Evolutionary conservation across 257 asterid species (phyloP).

Genomic region (Anisodus tanguticus): DNA sequence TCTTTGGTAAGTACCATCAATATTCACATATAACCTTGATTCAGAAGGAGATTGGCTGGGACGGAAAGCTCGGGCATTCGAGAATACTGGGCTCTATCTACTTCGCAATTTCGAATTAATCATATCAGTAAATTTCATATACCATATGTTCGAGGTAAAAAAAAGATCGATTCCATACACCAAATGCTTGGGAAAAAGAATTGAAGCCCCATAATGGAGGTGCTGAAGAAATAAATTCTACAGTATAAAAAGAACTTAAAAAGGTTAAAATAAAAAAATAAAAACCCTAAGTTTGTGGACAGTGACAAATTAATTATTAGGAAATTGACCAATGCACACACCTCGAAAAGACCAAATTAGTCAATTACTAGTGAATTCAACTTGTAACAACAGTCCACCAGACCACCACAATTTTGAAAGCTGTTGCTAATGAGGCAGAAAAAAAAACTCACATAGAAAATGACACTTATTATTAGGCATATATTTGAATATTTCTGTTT

Average conservation of each 20-base stretch:
- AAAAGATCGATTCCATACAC: not conserved
- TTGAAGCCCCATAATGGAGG: not conserved
- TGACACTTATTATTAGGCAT: not conserved
- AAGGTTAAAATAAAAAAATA: too few species aligned
- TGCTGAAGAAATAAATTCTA: too few species aligned
- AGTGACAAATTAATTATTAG: not conserved
- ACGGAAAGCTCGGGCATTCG: too few species aligned
- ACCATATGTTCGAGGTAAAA: not conserved
- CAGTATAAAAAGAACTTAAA: too few species aligned
- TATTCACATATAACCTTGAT: not conserved
- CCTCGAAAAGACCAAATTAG: not conserved
- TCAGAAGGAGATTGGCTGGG: too few species aligned
- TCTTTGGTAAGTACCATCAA: not conserved
- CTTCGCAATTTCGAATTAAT: not conserved
- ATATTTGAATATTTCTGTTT: not conserved
- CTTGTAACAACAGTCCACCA: not conserved
- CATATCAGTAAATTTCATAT: not conserved
- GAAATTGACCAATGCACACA: not conserved
- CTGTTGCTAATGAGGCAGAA: not conserved
- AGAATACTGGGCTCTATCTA: not conserved
- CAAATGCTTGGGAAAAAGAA: not conserved
- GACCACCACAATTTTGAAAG: not conserved
- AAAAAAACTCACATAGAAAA: not conserved
- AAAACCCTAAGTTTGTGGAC: not conserved
- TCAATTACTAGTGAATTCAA: slow-evolving; percentile 17